These are phyloP conservation scores for Chytridium lagenaria DNA, from an alignment of 371 early-diverging fungal genomes.

Conservation along the genomic window DNA sequence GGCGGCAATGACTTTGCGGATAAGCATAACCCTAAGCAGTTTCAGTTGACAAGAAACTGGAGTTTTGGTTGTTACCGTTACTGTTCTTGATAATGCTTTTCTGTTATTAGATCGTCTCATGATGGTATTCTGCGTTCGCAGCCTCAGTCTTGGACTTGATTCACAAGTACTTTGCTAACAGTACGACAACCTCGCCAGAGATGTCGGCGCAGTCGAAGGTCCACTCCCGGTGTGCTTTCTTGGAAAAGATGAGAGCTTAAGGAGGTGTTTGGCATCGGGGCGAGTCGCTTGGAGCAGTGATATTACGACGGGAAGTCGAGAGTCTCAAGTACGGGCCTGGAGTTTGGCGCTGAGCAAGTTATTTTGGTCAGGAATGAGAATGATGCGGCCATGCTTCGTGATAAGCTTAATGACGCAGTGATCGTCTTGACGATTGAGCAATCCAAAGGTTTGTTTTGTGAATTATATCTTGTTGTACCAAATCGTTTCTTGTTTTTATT, in stretches of 20 bases:
- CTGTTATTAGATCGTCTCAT: conserved; percentile 25
- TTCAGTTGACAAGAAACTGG: conserved; percentile 32
- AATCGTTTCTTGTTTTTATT: neutral
- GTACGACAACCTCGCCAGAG: conserved; percentile 22
- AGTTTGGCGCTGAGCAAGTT: conserved; percentile 33
- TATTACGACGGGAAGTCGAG: neutral
- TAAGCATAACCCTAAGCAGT: conserved; percentile 7
- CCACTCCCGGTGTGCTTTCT: conserved; percentile 27
- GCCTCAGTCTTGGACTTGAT: conserved; percentile 30
- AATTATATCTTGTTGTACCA: neutral
- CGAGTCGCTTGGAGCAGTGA: neutral
- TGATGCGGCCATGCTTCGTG: neutral
- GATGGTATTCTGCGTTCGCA: conserved; percentile 33
- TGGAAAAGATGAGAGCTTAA: conserved; percentile 9
- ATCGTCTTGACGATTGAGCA: conserved; percentile 23
- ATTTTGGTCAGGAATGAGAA: conserved; percentile 28
- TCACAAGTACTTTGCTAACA: conserved; percentile 16
- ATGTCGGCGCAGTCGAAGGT: conserved; percentile 25
- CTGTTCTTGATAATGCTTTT: neutral
- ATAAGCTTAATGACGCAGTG: conserved; percentile 4
- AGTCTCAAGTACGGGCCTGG: neutral
- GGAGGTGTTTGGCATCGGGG: conserved; percentile 16
- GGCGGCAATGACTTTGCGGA: conserved; percentile 11
- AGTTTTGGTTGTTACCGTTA: neutral
- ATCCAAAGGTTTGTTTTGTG: conserved; percentile 17